A percentile compares a stretch with the other conserved stretches of the same genome.
Evolutionary conservation across 345 rosid genomes (phyloP).

Genomic region (Limnanthes douglasii): DNA sequence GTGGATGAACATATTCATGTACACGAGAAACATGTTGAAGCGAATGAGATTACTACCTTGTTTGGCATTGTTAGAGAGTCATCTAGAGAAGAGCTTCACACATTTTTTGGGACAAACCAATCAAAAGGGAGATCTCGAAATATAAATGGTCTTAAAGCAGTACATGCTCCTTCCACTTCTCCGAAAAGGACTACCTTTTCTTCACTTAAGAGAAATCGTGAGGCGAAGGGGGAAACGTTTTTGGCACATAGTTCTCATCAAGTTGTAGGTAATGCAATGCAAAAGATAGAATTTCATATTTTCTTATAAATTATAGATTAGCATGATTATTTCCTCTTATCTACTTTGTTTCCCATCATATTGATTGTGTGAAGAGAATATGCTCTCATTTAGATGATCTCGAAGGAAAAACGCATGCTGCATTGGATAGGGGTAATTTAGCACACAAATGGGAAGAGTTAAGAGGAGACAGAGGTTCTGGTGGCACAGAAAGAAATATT

Average conservation of each 20-base stretch:
- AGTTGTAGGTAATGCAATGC: slow-evolving; percentile 35
- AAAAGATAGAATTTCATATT: too few relatives aligned
- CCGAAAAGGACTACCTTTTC: slow-evolving; percentile 23
- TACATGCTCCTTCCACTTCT: slow-evolving; percentile 21
- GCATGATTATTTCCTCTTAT: neutral
- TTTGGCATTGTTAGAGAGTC: slow-evolving; percentile 20
- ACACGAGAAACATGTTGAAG: slow-evolving; percentile 10
- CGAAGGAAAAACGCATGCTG: slow-evolving; percentile 16
- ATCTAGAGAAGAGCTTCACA: slow-evolving; percentile 44
- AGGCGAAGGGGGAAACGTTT: slow-evolving; percentile 13
- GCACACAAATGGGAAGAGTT: slow-evolving; percentile 17
- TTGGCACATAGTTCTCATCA: slow-evolving; percentile 14
- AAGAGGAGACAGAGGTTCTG: slow-evolving; percentile 17
- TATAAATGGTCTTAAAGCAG: slow-evolving; percentile 18
- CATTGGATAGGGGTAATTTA: slow-evolving; percentile 18
- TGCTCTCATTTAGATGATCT: slow-evolving; percentile 21
- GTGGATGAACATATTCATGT: slow-evolving; percentile 9
- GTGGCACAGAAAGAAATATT: slow-evolving; percentile 20
- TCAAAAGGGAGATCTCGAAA: slow-evolving; percentile 16
- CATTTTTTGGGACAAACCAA: slow-evolving; percentile 33
- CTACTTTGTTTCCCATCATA: neutral
- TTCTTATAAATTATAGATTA: too few relatives aligned
- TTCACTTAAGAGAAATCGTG: slow-evolving; percentile 22
- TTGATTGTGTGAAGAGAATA: slow-evolving; percentile 11
- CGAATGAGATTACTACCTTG: slow-evolving; percentile 9